Percentiles rank a stretch among this genome's conserved stretches.
These are phyloP conservation scores for Arthrobotrys megalospora DNA, from an alignment of 2,329 filamentous ascomycete genomes.

Conservation along the genomic window DNA sequence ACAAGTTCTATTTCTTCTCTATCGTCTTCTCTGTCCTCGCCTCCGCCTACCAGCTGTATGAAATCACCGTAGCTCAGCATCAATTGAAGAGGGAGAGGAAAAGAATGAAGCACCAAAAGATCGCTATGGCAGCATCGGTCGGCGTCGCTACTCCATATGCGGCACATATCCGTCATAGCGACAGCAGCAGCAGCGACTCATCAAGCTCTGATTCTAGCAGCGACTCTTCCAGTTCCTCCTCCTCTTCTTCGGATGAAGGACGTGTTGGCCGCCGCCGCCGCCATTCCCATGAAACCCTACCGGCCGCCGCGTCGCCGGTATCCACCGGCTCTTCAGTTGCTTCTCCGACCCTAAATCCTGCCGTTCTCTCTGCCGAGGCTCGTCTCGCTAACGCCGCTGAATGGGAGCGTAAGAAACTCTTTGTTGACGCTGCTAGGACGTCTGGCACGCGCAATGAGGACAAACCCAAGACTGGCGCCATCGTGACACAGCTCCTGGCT, in stretches of 20 bases:
- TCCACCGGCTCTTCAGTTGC: slow-evolving; percentile 37
- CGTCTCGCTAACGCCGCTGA: slow-evolving; percentile 50
- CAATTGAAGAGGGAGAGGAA: slow-evolving; percentile 44
- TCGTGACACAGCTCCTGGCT: slow-evolving; percentile 55
- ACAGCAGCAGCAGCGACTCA: slow-evolving; percentile 16
- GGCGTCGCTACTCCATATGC: slow-evolving; percentile 35
- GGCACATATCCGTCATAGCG: background rate
- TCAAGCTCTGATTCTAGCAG: slow-evolving; percentile 2
- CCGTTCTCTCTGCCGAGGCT: slow-evolving; percentile 47
- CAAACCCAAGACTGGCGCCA: slow-evolving; percentile 21
- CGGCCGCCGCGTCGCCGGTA: slow-evolving; percentile 22
- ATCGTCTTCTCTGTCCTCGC: slow-evolving; percentile 56
- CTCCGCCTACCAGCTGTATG: slow-evolving; percentile 53
- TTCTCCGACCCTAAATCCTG: slow-evolving; percentile 42
- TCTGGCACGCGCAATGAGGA: slow-evolving; percentile 29
- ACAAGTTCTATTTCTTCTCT: slow-evolving; percentile 58
- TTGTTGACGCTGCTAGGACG: slow-evolving; percentile 51
- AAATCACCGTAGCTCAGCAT: slow-evolving; percentile 43
- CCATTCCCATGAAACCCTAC: slow-evolving; percentile 26
- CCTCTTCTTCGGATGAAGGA: slow-evolving; percentile 15
- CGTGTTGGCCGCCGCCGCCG: slow-evolving; percentile 18
- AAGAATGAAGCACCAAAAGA: slow-evolving; percentile 31
- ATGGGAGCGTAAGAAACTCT: slow-evolving; percentile 56
- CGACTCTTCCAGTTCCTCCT: slow-evolving; percentile 14
- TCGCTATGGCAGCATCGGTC: slow-evolving; percentile 30